Percentiles rank a stretch among this genome's conserved stretches.
Evolutionary conservation across 805 yeast genomes (phyloP).

Genomic region (Pichia phayaonensis): DNA sequence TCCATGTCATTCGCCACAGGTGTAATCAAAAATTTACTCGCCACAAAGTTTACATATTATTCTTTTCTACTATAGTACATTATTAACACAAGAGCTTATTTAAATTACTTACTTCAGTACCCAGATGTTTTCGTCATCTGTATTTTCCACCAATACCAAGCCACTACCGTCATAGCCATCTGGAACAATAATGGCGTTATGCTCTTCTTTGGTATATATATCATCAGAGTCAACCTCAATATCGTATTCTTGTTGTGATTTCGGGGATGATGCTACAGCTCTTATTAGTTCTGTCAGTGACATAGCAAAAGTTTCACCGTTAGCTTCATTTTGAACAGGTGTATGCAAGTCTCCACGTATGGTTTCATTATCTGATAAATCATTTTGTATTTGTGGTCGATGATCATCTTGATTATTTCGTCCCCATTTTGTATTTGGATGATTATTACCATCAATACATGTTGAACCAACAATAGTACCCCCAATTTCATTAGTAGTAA

Average conservation of each 20-base stretch:
- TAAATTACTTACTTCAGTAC: neutral
- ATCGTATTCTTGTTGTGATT: neutral
- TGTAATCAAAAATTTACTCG: neutral
- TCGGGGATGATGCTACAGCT: neutral
- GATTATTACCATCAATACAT: neutral
- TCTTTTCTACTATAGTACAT: no score
- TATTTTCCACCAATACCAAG: constrained; percentile 3
- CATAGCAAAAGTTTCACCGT: neutral
- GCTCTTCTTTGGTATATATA: neutral
- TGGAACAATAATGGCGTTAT: neutral
- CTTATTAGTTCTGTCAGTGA: neutral
- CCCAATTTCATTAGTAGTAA: neutral
- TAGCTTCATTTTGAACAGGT: neutral
- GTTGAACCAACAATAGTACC: neutral
- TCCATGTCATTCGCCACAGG: neutral
- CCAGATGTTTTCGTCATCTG: constrained; percentile 6
- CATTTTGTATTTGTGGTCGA: neutral
- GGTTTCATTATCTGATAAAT: neutral
- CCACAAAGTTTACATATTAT: neutral
- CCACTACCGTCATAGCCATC: constrained; percentile 1
- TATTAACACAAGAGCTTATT: no score
- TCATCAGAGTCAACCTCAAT: neutral
- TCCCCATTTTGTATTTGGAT: no score
- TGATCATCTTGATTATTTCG: neutral
- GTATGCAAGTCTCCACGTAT: neutral